A percentile compares a stretch with the other conserved stretches of the same genome.
These are phyloP conservation scores for Laetiporus sulphureus DNA, from an alignment of 1,284 basidiomycete genomes.

Conservation along the genomic window DNA sequence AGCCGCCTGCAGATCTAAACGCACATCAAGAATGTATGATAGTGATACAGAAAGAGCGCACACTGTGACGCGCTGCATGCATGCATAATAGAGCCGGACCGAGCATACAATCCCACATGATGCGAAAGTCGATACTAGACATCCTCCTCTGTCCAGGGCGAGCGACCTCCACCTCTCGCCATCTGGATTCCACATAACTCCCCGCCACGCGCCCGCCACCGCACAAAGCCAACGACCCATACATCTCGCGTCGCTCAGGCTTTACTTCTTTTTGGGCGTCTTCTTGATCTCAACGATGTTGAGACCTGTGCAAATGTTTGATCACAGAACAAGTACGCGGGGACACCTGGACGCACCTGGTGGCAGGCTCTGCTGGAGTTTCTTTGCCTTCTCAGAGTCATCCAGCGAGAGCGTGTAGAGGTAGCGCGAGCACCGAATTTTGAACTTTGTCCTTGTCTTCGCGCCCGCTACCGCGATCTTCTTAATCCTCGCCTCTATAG, in stretches of 20 bases:
- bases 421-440: slow-evolving; percentile 95
- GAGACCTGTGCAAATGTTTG: slow-evolving; percentile 39
- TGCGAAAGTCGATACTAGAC: too few species aligned
- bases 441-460: slow-evolving; percentile 94
- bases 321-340: background rate
- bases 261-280: slow-evolving; percentile 65
- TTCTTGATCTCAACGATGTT: slow-evolving; percentile 59
- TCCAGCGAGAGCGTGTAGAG: slow-evolving; percentile 96
- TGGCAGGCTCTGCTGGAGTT: slow-evolving; percentile 93
- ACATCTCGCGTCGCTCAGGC: background rate
- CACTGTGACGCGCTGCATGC: slow-evolving; percentile 7
- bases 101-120: slow-evolving; percentile 17
- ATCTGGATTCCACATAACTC: background rate
- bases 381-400: slow-evolving; percentile 98
- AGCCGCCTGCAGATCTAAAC: too few species aligned
- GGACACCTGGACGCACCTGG: slow-evolving; percentile 63
- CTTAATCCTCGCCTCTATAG: slow-evolving; percentile 91
- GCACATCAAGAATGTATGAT: background rate
- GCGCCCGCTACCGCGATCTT: slow-evolving; percentile 71
- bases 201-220: background rate
- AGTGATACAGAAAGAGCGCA: slow-evolving; percentile 3
- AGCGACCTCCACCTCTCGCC: too few species aligned
- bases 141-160: background rate
- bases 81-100: slow-evolving; percentile 15
- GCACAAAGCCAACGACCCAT: background rate